Conservation (phyloP, 2,329 filamentous ascomycete species). For the Beauveria australis region DNA sequence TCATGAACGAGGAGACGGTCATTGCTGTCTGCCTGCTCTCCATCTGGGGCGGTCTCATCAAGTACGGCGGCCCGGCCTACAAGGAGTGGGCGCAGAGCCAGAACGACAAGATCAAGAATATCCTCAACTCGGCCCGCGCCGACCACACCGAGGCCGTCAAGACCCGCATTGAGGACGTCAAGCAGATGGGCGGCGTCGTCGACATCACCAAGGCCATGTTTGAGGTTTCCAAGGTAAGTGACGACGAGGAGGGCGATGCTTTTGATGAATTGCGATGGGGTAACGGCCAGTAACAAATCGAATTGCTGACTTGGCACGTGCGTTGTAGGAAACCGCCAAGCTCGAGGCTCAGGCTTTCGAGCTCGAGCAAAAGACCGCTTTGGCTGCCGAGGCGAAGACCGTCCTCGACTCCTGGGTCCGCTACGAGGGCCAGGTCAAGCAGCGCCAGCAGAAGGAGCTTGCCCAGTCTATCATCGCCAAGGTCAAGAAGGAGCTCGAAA, state of each 20-base stretch:
- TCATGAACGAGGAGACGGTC: slow-evolving; percentile 98
- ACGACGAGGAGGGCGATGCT: slow-evolving; percentile 2
- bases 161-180: slow-evolving; percentile 85
- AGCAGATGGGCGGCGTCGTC: slow-evolving; percentile 90
- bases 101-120: slow-evolving; percentile 85
- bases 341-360: slow-evolving; percentile 95
- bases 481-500: slow-evolving; percentile 98
- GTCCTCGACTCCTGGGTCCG: slow-evolving; percentile 98
- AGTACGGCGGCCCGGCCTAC: slow-evolving; percentile 90
- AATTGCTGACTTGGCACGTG: slow-evolving; percentile 16
- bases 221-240: slow-evolving; percentile 86
- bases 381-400: slow-evolving; percentile 86
- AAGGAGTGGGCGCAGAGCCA: slow-evolving; percentile 84
- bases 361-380: slow-evolving; percentile 90
- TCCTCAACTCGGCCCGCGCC: slow-evolving; percentile 86
- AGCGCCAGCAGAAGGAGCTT: slow-evolving; percentile 95
- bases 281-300: neutral
- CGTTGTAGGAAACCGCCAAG: slow-evolving; percentile 77
- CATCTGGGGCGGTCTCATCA: slow-evolving; percentile 87
- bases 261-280: slow-evolving; percentile 1
- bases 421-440: slow-evolving; percentile 98
- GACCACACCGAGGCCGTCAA: slow-evolving; percentile 96
- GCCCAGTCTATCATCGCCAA: slow-evolving; percentile 90
- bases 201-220: slow-evolving; percentile 97
- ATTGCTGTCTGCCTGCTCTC: slow-evolving; percentile 86